Conservation (phyloP, 345 rosid genomes). For the Carallia brachiata region DNA sequence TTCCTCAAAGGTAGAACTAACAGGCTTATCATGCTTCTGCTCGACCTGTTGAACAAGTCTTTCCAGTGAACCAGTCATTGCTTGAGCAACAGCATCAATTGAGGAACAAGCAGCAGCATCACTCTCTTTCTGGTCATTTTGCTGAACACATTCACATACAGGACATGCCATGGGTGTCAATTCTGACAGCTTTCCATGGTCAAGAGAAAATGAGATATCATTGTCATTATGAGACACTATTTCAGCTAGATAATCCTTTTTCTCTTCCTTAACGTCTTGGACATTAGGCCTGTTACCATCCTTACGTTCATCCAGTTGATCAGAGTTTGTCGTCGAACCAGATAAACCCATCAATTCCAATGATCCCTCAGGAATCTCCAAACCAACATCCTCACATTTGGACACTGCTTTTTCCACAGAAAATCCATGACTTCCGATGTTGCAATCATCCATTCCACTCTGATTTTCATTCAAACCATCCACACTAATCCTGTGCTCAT, state of each 20-base stretch:
- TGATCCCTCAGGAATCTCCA: constrained; percentile 11
- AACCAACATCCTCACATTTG: constrained; percentile 6
- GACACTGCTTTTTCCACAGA: constrained; percentile 20
- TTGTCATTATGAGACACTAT: constrained; percentile 2
- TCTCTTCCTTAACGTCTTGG: constrained; percentile 14
- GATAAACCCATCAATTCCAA: constrained; percentile 14
- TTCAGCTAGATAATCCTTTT: constrained; percentile 7
- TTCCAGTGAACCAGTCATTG: constrained; percentile 16
- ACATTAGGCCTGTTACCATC: constrained; percentile 1
- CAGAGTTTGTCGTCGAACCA: background rate
- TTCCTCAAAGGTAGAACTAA: constrained; percentile 15
- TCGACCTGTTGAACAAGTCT: constrained; percentile 18
- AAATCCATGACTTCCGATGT: constrained; percentile 6
- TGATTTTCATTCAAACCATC: constrained; percentile 8
- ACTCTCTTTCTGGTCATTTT: constrained; percentile 11
- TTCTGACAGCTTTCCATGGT: constrained; percentile 16
- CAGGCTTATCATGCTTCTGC: constrained; percentile 19
- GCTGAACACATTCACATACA: constrained; percentile 1
- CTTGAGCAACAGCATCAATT: constrained; percentile 6
- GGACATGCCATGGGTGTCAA: constrained; percentile 5
- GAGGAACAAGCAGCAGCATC: constrained; percentile 1
- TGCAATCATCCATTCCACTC: constrained; percentile 11
- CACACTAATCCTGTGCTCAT: background rate
- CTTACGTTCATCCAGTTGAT: constrained; percentile 8
- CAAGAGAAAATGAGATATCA: background rate